Conservation (phyloP, 2,329 filamentous ascomycete species). For the Rasamsonia emersonii region DNA sequence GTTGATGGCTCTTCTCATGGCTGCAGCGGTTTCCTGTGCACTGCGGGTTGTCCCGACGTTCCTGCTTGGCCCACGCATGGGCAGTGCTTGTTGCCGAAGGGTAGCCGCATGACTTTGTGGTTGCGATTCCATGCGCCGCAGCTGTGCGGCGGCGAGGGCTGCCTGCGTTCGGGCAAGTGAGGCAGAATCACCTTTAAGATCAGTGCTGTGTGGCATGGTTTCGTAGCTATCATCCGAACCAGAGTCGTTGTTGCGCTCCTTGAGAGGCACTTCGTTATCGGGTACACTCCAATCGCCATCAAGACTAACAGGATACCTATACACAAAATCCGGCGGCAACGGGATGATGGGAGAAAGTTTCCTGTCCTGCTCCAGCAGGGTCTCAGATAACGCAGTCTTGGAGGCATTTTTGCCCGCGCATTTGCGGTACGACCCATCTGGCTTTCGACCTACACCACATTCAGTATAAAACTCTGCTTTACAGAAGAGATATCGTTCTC, state of each 20-base stretch:
- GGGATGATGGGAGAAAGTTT: constrained; percentile 39
- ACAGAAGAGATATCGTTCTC: constrained; percentile 31
- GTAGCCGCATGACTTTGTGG: constrained; percentile 39
- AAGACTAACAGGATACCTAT: constrained; percentile 33
- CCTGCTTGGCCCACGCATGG: constrained; percentile 21
- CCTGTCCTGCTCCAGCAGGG: constrained; percentile 36
- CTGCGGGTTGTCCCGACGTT: constrained; percentile 19
- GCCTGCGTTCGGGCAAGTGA: constrained; percentile 27
- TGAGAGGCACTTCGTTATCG: constrained; percentile 12
- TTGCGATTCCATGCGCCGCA: constrained; percentile 26
- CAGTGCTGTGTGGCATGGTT: constrained; percentile 18
- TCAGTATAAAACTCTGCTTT: constrained; percentile 35
- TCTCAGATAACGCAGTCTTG: constrained; percentile 40
- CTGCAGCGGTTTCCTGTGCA: constrained; percentile 9
- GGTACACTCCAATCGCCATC: constrained; percentile 34
- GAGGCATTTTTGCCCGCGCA: constrained; percentile 37
- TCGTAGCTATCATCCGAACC: constrained; percentile 18
- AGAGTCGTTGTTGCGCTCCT: constrained; percentile 17
- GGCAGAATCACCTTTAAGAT: constrained; percentile 14
- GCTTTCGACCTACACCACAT: constrained; percentile 37
- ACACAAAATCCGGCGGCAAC: constrained; percentile 37
- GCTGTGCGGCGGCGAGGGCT: constrained; percentile 32
- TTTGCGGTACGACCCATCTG: constrained; percentile 32
- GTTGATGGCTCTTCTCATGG: constrained; percentile 5
- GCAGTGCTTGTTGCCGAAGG: constrained; percentile 37